A percentile compares a stretch with the other conserved stretches of the same genome.
Evolutionary conservation across 2,329 filamentous ascomycete species (phyloP).

Genomic region (Fusarium coffeatum): DNA sequence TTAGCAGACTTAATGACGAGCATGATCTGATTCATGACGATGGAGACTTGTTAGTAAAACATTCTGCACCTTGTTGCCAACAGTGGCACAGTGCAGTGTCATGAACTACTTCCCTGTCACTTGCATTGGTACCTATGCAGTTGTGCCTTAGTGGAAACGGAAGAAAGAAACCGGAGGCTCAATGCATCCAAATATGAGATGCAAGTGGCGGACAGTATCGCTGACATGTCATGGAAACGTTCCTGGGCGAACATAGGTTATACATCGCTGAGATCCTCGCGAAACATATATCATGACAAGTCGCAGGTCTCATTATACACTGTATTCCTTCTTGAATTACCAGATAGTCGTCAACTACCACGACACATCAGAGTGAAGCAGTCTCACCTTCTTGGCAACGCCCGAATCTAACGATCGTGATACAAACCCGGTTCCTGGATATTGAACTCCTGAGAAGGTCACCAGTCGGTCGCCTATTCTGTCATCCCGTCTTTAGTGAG

Average conservation of each 20-base stretch:
- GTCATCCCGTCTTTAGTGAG: conserved; percentile 26
- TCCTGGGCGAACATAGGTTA: background rate
- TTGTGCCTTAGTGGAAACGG: background rate
- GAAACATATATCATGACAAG: background rate
- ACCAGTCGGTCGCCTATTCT: background rate
- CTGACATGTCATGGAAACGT: background rate
- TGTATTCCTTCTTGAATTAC: background rate
- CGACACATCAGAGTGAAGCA: background rate
- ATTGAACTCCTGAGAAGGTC: conserved; percentile 12
- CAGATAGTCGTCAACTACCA: background rate
- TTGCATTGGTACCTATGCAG: background rate
- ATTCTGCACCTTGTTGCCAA: background rate
- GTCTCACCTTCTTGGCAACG: conserved; percentile 1
- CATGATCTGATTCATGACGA: conserved; percentile 27
- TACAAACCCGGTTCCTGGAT: conserved; percentile 3
- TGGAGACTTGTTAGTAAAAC: background rate
- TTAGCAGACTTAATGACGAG: conserved; percentile 19
- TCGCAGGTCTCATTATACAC: background rate
- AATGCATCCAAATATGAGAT: background rate
- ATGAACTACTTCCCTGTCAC: conserved; percentile 16
- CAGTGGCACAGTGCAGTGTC: conserved; percentile 16
- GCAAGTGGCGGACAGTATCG: background rate
- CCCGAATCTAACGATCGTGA: background rate
- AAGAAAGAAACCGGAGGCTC: conserved; percentile 2
- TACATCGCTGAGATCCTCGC: background rate